Evolutionary conservation across 306 rosid genomes (phyloP).

Genomic region (Fagus sylvatica): DNA sequence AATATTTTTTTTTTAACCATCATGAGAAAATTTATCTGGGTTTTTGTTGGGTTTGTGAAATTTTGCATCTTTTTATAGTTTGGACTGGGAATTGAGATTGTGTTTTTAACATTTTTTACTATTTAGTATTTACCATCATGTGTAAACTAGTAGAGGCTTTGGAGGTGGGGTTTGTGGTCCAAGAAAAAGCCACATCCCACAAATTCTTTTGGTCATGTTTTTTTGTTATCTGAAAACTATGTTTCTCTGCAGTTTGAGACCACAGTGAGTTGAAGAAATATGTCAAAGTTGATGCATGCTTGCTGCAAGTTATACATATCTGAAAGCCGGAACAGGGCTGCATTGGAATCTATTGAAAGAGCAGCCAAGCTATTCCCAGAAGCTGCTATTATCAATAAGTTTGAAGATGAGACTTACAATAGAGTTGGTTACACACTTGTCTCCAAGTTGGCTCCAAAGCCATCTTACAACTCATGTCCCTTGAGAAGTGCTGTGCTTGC

Average conservation of each 20-base stretch:
- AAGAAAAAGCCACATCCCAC: slow-evolving; percentile 17
- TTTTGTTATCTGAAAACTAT: slow-evolving; percentile 6
- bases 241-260: slow-evolving; percentile 33
- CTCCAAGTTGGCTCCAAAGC: slow-evolving; percentile 45
- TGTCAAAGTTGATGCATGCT: slow-evolving; percentile 49
- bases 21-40: background rate
- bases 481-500: slow-evolving; percentile 64
- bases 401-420: slow-evolving; percentile 75
- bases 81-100: background rate
- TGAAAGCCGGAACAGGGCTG: slow-evolving; percentile 76
- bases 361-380: slow-evolving; percentile 66
- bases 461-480: slow-evolving; percentile 36
- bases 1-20: background rate
- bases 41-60: background rate
- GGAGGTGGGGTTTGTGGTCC: slow-evolving; percentile 32
- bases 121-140: background rate
- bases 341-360: slow-evolving; percentile 62
- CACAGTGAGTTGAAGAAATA: slow-evolving; percentile 21
- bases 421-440: slow-evolving; percentile 93
- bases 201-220: background rate
- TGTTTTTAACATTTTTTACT: background rate
- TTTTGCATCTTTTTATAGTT: background rate
- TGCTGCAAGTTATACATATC: slow-evolving; percentile 96
- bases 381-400: slow-evolving; percentile 69
- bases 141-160: slow-evolving; percentile 22